Base-by-base conservation (phyloP, 495 filamentous ascomycete genomes). In the Penicillium subrubescens region DNA sequence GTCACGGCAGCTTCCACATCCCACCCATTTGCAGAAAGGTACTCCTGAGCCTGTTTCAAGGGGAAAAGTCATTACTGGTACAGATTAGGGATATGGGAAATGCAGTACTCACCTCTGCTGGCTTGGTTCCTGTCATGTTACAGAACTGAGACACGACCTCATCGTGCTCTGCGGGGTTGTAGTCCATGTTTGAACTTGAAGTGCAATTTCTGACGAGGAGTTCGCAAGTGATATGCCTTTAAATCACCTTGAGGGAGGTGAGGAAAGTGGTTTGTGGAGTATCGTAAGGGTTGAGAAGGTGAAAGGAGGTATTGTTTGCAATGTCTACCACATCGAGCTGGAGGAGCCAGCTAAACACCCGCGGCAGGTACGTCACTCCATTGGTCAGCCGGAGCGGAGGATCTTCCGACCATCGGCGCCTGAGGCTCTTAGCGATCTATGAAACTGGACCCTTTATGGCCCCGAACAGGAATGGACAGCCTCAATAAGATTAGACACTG, bases 61-160 rank as follows among this genome's bases (percentile, higher is more conserved):
- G 37, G 15, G 46, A 7, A 15, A 23, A 59, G 14, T 29, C 2
- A 39, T 72, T 56, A 73, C 53, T 46, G 11, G 48, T 8, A 21
- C 1, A 27, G 17, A 7, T 29, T 3, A 33, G 37, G 12, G 2
- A 23, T 19, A 17, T 6, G 4, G 17, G 1, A 0, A 25, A 58
- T 3, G 33, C 19, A 41, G 43, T 64, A 66, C 81, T 70, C 83
- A 94, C 93, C 73, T 89, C 83, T 43, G 87, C 77, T 5, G 89
- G 74, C 11, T 82, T 75, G 21, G 84, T 82, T 25, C 88, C 87
- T 3, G 93, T 94, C 70, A 97, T 80, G 57, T 79, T 79, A 73
- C 87, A 87, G 77, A 97, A 93, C 74, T 90, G 81, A 67, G 84
- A 83, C 63, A 95, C 87, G 61, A 91, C 77, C 67, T 84, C 82